Base-by-base conservation (phyloP, 306 rosid species). In the Pterocarpus macrocarpus region DNA sequence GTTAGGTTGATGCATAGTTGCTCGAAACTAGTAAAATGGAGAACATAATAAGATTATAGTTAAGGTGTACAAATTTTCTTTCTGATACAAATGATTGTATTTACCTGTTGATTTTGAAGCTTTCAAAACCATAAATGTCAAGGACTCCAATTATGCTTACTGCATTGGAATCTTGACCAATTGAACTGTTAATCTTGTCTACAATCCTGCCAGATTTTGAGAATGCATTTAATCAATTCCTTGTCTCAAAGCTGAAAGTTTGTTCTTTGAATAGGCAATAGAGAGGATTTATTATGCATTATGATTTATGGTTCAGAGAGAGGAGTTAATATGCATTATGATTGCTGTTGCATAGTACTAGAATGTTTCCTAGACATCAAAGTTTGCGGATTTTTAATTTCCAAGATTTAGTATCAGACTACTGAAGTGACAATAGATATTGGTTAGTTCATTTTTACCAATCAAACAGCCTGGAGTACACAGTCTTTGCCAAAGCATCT, bases 1-100 rank as follows among this genome's bases (percentile, higher is more conserved):
- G 97, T 93, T 63, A 93, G 76, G 88, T 93, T 93, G 94, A 93
- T 93, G 67, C 97, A 93, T 45, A 93, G 87, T 90, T 93, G 97
- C 90, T 93, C 97, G 50, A 93, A 93, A 88, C 97, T 93, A 77
- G 79, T 32, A 87, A 87, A 69, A 73, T 30, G 64, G 8, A 76
- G 70, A 35, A 77, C 38, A 67, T 7, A 66, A 80, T 73, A n/a
- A 64, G 52, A 80, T 59, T 67, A 39, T 9, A 73, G n/a, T 45
- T 50, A 52, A 30, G 67, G 69, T 13, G 66, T 53, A 70, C 33
- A 83, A 44, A 10, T 62, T 64, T 5, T 64, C 57, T 22, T 43
- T 80, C 79, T 58, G 58, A 73, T 15, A 4, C 44, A 32, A 33
- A 63, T 32, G 52, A 12, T 56, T 41, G 44, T 28, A 39, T 57